These are phyloP conservation scores for Cercophora newfieldiana DNA, from an alignment of 495 filamentous ascomycete species.

Conservation along the genomic window DNA sequence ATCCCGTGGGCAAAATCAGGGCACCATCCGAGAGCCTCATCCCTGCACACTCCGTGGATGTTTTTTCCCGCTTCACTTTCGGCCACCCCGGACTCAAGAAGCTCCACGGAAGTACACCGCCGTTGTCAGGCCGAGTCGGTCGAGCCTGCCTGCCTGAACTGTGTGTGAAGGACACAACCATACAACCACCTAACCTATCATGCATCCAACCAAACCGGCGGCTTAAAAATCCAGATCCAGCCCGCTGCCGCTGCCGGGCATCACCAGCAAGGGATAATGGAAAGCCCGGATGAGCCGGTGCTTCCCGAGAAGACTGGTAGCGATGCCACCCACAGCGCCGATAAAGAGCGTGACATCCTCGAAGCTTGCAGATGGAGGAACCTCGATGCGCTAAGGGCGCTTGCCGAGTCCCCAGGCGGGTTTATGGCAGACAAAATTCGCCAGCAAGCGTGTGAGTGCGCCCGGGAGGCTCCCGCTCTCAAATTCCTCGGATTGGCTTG, in stretches of 20 bases:
- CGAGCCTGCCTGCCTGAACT: neutral
- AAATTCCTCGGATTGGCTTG: neutral
- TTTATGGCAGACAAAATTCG: slow-evolving; percentile 80
- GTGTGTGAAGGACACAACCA: neutral
- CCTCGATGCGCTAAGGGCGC: slow-evolving; percentile 58
- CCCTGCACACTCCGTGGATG: neutral
- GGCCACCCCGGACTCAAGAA: too few species aligned
- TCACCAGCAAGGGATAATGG: slow-evolving; percentile 5
- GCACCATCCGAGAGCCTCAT: neutral
- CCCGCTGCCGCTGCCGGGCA: neutral
- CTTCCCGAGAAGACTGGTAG: slow-evolving; percentile 23
- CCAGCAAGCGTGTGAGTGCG: slow-evolving; percentile 75
- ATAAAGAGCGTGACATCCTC: slow-evolving; percentile 49
- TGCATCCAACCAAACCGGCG: neutral
- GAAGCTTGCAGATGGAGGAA: slow-evolving; percentile 67
- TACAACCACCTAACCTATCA: too few species aligned
- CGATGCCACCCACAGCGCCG: neutral
- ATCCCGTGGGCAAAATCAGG: neutral
- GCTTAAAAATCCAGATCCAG: neutral
- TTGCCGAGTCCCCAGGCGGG: slow-evolving; percentile 74
- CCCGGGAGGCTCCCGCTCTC: neutral
- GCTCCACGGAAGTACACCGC: neutral
- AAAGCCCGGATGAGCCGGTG: slow-evolving; percentile 8
- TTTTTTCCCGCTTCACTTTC: neutral
- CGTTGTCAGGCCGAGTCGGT: neutral